Conservation (phyloP, 148 eudicot genomes). For the Cornus kousa region DNA sequence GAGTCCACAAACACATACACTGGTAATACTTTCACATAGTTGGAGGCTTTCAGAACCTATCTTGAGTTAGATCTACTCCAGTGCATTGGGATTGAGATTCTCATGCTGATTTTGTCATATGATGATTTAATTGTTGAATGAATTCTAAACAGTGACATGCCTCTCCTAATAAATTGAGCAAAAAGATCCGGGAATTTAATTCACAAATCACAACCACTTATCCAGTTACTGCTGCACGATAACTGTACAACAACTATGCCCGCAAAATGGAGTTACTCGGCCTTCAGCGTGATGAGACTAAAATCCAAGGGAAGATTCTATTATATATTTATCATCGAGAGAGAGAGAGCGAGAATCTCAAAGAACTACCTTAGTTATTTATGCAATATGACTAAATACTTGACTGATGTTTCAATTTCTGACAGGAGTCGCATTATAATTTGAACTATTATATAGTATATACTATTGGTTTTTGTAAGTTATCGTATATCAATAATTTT, state of each 20-base stretch:
- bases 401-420: neutral
- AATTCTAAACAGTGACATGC: neutral
- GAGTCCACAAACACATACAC: neutral
- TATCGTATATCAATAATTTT: neutral
- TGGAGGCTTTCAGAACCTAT: neutral
- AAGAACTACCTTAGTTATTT: too few relatives aligned
- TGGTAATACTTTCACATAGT: too few relatives aligned
- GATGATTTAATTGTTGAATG: neutral
- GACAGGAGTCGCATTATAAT: too few relatives aligned
- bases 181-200: constrained; percentile 2
- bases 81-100: neutral
- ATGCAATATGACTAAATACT: neutral
- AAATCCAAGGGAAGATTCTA: constrained; percentile 2
- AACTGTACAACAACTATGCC: neutral
- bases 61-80: neutral
- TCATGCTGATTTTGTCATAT: neutral
- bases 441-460: too few relatives aligned
- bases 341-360: neutral
- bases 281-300: neutral
- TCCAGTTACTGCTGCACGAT: neutral
- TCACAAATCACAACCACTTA: neutral
- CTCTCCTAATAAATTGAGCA: neutral
- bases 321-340: neutral
- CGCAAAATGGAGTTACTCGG: neutral
- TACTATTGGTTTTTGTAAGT: too few relatives aligned